Conservation (phyloP, 306 rosid genomes). For the Cyclanthera cordifolia region DNA sequence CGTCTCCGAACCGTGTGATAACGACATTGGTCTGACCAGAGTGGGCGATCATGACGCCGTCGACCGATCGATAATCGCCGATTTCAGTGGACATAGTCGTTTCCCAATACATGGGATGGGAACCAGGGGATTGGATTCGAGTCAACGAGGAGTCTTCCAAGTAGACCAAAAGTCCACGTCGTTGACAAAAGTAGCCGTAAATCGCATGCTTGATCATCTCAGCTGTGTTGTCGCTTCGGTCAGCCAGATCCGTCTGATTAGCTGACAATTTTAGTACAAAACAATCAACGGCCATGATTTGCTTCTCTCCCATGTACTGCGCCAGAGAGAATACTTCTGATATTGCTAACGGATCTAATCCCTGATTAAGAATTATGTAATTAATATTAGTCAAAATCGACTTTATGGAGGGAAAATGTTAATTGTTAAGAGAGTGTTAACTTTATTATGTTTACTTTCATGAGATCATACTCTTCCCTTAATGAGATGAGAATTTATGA, state of each 20-base stretch:
- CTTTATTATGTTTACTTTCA: no score
- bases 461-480: no score
- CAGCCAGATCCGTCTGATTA: constrained; percentile 54
- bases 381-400: no score
- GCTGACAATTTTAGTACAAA: constrained; percentile 68
- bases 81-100: constrained; percentile 76
- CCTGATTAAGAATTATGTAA: no score
- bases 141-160: constrained; percentile 80
- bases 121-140: constrained; percentile 78
- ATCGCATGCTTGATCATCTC: constrained; percentile 84
- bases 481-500: no score
- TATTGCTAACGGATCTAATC: constrained; percentile 77
- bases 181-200: constrained; percentile 80
- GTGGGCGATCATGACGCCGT: constrained; percentile 76
- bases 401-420: no score
- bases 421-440: no score
- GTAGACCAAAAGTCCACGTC: constrained; percentile 57
- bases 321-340: constrained; percentile 63
- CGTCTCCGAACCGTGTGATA: constrained; percentile 74
- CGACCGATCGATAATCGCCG: constrained; percentile 55
- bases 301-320: constrained; percentile 78
- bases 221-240: constrained; percentile 75
- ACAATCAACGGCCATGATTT: constrained; percentile 52
- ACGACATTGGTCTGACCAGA: constrained; percentile 48
- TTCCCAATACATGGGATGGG: constrained; percentile 80